These are phyloP conservation scores for Metschnikowia reukaufii DNA, from an alignment of 805 yeast species.

Conservation along the genomic window DNA sequence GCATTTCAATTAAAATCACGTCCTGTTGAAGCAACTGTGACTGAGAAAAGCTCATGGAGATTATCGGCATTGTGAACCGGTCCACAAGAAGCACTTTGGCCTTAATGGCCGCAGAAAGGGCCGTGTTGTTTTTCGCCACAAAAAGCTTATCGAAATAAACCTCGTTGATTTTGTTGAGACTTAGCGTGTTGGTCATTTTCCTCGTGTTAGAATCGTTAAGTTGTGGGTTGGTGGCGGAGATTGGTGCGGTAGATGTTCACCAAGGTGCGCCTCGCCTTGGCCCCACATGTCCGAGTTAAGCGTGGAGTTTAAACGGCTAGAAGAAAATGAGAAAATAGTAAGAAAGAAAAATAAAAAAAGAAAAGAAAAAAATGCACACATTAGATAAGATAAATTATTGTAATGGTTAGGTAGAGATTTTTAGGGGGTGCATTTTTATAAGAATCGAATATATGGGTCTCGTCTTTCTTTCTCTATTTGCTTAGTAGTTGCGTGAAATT, in stretches of 20 bases:
- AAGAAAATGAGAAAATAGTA: too few relatives aligned
- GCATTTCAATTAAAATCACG: constrained; percentile 72
- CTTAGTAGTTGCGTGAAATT: too few relatives aligned
- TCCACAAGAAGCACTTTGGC: constrained; percentile 81
- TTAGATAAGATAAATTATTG: too few relatives aligned
- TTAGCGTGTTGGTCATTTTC: constrained; percentile 12
- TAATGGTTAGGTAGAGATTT: too few relatives aligned
- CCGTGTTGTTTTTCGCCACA: constrained; percentile 19
- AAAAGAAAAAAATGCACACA: too few relatives aligned
- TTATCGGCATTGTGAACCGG: constrained; percentile 71
- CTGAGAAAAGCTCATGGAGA: constrained; percentile 90
- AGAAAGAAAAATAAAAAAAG: too few relatives aligned
- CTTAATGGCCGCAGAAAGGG: constrained; percentile 26
- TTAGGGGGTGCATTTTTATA: too few relatives aligned
- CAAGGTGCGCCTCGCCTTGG: too few relatives aligned
- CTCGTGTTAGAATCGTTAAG: background rate
- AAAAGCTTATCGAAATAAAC: constrained; percentile 22
- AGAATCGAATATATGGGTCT: too few relatives aligned
- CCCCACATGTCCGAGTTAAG: too few relatives aligned
- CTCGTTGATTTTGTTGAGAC: constrained; percentile 20
- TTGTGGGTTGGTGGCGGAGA: background rate
- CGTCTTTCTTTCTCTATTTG: too few relatives aligned
- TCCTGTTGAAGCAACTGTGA: constrained; percentile 78
- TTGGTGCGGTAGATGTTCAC: background rate
- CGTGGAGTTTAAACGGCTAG: too few relatives aligned